Conservation (phyloP, 805 yeast species). For the Metschnikowia similis region DNA sequence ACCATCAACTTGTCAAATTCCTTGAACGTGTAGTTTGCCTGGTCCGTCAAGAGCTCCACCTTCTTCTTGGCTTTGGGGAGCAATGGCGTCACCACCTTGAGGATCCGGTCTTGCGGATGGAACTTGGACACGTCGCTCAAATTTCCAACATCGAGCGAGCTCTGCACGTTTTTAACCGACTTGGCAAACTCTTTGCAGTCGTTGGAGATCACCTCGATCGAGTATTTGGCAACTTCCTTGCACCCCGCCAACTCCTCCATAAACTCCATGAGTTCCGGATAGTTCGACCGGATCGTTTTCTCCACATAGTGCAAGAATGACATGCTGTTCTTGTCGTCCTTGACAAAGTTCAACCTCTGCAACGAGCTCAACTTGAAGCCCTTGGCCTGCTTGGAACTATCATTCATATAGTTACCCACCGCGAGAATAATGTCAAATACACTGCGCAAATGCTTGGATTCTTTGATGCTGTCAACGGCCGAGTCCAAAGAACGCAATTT, state of each 20-base stretch:
- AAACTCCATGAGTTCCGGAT: constrained; percentile 60
- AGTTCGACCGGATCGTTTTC: constrained; percentile 57
- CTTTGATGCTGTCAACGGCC: constrained; percentile 50
- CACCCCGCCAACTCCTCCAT: constrained; percentile 55
- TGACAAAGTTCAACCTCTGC: constrained; percentile 66
- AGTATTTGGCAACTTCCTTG: constrained; percentile 51
- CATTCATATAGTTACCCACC: constrained; percentile 80
- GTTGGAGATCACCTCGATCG: constrained; percentile 56
- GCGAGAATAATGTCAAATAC: constrained; percentile 64
- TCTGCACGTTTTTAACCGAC: constrained; percentile 47
- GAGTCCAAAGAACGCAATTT: constrained; percentile 64
- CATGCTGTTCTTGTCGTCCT: constrained; percentile 63
- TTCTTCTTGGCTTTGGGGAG: constrained; percentile 53
- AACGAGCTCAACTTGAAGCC: constrained; percentile 71
- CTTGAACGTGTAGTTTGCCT: constrained; percentile 45
- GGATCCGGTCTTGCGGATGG: constrained; percentile 63
- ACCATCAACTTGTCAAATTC: constrained; percentile 58
- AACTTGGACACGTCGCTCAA: constrained; percentile 58
- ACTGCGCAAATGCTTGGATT: constrained; percentile 51
- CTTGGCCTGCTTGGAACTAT: constrained; percentile 56
- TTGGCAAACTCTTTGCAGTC: constrained; percentile 56
- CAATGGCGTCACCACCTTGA: constrained; percentile 49
- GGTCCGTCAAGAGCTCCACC: constrained; percentile 47
- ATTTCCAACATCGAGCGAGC: constrained; percentile 56
- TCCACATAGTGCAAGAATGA: constrained; percentile 76